Evolutionary conservation across 2,329 filamentous ascomycete species (phyloP).

Genomic region (Aspergillus floridensis): DNA sequence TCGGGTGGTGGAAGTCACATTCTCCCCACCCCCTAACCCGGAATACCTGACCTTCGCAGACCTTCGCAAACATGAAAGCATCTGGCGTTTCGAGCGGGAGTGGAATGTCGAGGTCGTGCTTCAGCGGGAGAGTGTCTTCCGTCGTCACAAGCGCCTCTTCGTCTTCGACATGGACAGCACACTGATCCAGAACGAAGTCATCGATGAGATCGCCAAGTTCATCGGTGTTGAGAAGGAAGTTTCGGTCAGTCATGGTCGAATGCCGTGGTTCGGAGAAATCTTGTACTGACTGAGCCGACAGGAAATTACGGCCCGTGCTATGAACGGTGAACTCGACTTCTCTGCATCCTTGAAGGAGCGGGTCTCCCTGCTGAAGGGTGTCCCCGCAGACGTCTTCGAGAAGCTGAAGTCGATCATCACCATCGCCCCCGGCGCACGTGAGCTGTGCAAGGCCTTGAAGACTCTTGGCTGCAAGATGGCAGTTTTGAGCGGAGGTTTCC

Average conservation of each 20-base stretch:
- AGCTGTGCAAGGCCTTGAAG: conserved; percentile 72
- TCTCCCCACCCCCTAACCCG: conserved; percentile 50
- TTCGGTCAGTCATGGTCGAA: conserved; percentile 49
- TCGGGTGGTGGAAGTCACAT: conserved; percentile 53
- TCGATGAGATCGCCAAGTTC: conserved; percentile 86
- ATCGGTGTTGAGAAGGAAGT: conserved; percentile 81
- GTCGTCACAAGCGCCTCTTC: conserved; percentile 77
- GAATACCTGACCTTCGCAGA: conserved; percentile 58
- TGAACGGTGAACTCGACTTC: conserved; percentile 95
- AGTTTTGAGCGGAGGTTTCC: conserved; percentile 88
- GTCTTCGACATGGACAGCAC: conserved; percentile 99
- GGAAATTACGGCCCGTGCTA: conserved; percentile 86
- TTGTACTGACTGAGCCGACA: conserved; percentile 21
- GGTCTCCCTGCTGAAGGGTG: conserved; percentile 75
- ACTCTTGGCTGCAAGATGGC: conserved; percentile 80
- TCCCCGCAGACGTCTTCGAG: conserved; percentile 75
- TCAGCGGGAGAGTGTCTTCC: conserved; percentile 69
- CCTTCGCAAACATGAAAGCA: conserved; percentile 73
- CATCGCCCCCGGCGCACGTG: conserved; percentile 75
- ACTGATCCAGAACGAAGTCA: conserved; percentile 94
- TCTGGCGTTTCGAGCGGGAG: conserved; percentile 80
- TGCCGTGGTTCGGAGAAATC: background rate
- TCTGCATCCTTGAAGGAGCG: conserved; percentile 77
- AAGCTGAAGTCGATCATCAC: conserved; percentile 71
- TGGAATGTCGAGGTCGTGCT: conserved; percentile 86